Evolutionary conservation across 352 stramenopile genomes (phyloP).

Genomic region (Phytopythium vexans): DNA sequence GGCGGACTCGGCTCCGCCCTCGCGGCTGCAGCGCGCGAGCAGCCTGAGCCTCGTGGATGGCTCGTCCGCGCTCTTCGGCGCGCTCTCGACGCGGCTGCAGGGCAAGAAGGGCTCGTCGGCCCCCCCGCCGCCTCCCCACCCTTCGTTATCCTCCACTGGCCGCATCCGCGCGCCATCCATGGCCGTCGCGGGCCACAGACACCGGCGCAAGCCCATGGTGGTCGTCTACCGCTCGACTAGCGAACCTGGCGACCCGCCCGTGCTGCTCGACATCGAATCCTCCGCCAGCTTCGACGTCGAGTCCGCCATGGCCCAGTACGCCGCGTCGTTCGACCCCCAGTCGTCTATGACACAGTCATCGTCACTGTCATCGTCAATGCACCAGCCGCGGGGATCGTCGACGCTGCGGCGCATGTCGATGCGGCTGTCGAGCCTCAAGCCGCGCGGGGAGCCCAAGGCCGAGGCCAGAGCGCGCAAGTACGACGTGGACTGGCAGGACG

Average conservation of each 20-base stretch:
- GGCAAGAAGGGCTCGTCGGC: conserved; percentile 10
- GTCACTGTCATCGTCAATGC: conserved; percentile 2
- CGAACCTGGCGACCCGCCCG: too few species aligned
- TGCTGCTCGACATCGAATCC: too few species aligned
- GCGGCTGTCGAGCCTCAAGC: conserved; percentile 10
- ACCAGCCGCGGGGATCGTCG: conserved; percentile 15
- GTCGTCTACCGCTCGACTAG: conserved; percentile 26
- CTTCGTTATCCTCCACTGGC: conserved; percentile 15
- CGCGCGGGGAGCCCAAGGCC: conserved; percentile 1
- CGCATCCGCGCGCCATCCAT: conserved; percentile 20
- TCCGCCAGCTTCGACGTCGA: conserved; percentile 14
- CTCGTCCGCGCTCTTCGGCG: background rate
- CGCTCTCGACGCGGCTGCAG: conserved; percentile 22
- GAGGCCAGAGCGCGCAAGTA: conserved; percentile 53
- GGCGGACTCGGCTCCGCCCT: background rate
- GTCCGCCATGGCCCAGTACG: conserved; percentile 18
- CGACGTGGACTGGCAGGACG: conserved; percentile 62
- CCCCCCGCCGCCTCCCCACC: conserved; percentile 2
- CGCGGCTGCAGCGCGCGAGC: conserved; percentile 16
- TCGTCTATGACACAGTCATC: background rate
- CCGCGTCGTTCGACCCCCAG: conserved; percentile 20
- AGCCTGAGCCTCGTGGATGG: conserved; percentile 15
- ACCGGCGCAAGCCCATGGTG: conserved; percentile 27
- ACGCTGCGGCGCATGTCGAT: conserved; percentile 27
- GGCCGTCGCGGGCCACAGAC: conserved; percentile 14